These are phyloP conservation scores for Neurospora sp. DNA, from an alignment of 495 filamentous ascomycete species.

Conservation along the genomic window DNA sequence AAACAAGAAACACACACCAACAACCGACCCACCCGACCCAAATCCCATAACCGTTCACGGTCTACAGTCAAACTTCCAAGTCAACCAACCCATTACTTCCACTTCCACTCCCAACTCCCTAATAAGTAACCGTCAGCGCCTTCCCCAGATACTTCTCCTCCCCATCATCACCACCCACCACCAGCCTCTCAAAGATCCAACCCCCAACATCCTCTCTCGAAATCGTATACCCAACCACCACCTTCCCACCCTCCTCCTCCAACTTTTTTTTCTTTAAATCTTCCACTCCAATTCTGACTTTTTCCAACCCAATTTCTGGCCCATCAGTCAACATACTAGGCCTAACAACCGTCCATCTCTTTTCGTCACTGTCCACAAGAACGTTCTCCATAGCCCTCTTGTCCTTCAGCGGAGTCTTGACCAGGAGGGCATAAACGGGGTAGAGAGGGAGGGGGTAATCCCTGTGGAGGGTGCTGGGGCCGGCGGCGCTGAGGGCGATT, in stretches of 20 bases:
- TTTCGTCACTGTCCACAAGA: background rate
- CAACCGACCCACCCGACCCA: background rate
- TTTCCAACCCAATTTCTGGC: background rate
- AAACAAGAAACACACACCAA: background rate
- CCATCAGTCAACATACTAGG: background rate
- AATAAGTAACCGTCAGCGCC: background rate
- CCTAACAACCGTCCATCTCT: background rate
- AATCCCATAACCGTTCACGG: background rate
- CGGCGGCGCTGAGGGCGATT: background rate
- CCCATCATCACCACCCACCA: background rate
- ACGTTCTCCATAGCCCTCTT: background rate
- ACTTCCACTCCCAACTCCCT: background rate
- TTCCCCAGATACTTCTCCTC: background rate
- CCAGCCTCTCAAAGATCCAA: background rate
- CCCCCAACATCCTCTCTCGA: background rate
- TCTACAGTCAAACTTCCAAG: background rate
- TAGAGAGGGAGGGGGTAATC: background rate
- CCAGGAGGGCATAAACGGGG: background rate
- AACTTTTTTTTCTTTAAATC: background rate
- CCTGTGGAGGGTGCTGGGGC: background rate
- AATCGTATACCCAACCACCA: background rate
- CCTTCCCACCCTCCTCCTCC: background rate
- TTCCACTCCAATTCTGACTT: background rate
- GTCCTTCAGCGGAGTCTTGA: background rate
- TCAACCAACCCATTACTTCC: too few species aligned